Conservation (phyloP, 129 eudicot genomes). For the Flaveria robusta region DNA sequence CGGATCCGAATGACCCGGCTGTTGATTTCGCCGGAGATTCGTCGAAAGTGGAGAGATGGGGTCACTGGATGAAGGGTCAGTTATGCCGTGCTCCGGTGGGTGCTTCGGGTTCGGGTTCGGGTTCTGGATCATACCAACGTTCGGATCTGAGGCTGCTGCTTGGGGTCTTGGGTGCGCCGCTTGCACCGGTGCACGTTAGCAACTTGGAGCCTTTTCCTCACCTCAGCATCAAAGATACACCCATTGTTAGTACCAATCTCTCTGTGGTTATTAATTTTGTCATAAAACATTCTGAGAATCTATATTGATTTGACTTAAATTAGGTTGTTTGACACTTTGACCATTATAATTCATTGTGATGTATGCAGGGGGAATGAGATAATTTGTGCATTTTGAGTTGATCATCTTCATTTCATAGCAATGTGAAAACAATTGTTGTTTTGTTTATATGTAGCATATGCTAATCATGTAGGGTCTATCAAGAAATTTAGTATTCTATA, state of each 20-base stretch:
- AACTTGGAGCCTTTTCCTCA: slow-evolving; percentile 74
- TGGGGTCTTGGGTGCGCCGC: slow-evolving; percentile 92
- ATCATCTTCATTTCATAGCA: background rate
- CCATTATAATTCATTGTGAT: too few relatives aligned
- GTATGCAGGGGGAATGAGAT: background rate
- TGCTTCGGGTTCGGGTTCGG: slow-evolving; percentile 39
- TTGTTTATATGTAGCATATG: slow-evolving; percentile 19
- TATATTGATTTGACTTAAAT: background rate
- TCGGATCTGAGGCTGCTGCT: slow-evolving; percentile 92
- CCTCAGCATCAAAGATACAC: slow-evolving; percentile 80
- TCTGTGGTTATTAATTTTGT: background rate
- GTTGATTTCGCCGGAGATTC: slow-evolving; percentile 43
- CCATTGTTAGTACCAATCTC: slow-evolving; percentile 62
- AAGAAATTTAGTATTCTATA: slow-evolving; percentile 11
- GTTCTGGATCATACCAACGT: slow-evolving; percentile 32
- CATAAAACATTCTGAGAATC: background rate
- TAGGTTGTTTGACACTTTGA: slow-evolving; percentile 7
- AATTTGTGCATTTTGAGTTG: slow-evolving; percentile 15
- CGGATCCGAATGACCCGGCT: slow-evolving; percentile 53
- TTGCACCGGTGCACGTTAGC: slow-evolving; percentile 92
- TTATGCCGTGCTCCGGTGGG: slow-evolving; percentile 58
- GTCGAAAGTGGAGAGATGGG: slow-evolving; percentile 62
- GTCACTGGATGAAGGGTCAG: slow-evolving; percentile 74
- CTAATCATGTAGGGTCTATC: slow-evolving; percentile 30
- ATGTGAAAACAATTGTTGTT: background rate